Percentiles rank a stretch among this genome's conserved stretches.
Evolutionary conservation across 2,329 filamentous ascomycete genomes (phyloP).

Genomic region (Trichoderma atroviride): DNA sequence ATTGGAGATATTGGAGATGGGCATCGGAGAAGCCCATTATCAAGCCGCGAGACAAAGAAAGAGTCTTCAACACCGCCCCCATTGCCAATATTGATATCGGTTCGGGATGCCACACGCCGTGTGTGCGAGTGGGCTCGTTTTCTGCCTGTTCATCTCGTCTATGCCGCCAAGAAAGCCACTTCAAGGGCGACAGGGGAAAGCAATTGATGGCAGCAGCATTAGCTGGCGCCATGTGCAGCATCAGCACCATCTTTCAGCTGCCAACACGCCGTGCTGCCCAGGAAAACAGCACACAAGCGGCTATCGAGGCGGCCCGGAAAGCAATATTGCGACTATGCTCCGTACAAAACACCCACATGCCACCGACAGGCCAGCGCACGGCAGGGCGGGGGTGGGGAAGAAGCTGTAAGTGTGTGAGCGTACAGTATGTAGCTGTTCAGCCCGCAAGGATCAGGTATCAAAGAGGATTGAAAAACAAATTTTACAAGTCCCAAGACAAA

Average conservation of each 20-base stretch:
- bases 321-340: constrained; percentile 18
- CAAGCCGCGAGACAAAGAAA: neutral
- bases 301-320: constrained; percentile 6
- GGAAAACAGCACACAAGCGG: neutral
- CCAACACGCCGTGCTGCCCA: neutral
- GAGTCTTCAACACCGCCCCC: neutral
- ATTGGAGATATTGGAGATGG: neutral
- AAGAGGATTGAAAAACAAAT: neutral
- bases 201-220: neutral
- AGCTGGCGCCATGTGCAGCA: neutral
- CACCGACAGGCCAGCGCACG: neutral
- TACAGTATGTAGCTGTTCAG: neutral
- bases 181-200: neutral
- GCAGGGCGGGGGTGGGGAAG: constrained; percentile 4
- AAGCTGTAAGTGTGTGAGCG: neutral
- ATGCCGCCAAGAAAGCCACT: constrained; percentile 11
- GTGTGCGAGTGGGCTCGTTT: constrained; percentile 16
- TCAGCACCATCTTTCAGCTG: constrained; percentile 22
- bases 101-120: neutral
- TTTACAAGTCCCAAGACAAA: neutral
- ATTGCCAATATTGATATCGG: neutral
- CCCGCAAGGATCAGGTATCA: neutral
- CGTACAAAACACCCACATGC: neutral
- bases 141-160: constrained; percentile 12
- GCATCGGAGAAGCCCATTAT: neutral